Conservation (phyloP, 441 rosid genomes). For the Populus hybrid region DNA sequence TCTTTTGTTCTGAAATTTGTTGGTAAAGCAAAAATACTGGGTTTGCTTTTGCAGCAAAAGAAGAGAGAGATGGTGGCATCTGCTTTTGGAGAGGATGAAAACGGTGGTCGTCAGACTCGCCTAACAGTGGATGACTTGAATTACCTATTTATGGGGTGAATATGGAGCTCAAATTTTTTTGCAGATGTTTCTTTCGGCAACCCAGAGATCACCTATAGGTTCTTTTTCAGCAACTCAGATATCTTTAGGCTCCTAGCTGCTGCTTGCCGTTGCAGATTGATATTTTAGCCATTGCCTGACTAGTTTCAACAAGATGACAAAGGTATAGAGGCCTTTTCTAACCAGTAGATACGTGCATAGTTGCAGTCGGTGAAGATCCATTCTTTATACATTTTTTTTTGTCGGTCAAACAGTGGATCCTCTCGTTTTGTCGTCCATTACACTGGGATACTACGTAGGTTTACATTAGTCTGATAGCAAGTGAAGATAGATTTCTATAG, state of each 20-base stretch:
- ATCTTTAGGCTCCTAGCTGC: conserved; percentile 21
- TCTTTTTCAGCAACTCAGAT: conserved; percentile 17
- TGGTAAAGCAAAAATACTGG: neutral
- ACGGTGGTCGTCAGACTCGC: conserved; percentile 65
- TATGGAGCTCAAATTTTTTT: conserved; percentile 4
- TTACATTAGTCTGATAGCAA: neutral
- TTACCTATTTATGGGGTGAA: conserved; percentile 75
- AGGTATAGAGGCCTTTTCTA: neutral
- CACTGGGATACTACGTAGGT: neutral
- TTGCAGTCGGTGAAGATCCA: conserved; percentile 11
- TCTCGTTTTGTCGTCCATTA: neutral
- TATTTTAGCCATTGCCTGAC: conserved; percentile 9
- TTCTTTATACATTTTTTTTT: neutral
- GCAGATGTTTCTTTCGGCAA: conserved; percentile 22
- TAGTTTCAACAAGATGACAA: conserved; percentile 1
- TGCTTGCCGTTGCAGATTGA: conserved; percentile 12
- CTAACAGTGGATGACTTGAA: conserved; percentile 79
- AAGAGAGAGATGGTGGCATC: conserved; percentile 87
- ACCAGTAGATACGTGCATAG: conserved; percentile 18
- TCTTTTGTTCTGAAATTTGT: neutral
- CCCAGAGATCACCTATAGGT: conserved; percentile 27
- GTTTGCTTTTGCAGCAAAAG: conserved; percentile 56
- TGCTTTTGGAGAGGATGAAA: conserved; percentile 22
- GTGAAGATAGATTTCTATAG: conserved; percentile 8
- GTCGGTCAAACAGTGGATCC: conserved; percentile 8